Conservation (phyloP, 2,329 filamentous ascomycete species). For the Chalara sp. region DNA sequence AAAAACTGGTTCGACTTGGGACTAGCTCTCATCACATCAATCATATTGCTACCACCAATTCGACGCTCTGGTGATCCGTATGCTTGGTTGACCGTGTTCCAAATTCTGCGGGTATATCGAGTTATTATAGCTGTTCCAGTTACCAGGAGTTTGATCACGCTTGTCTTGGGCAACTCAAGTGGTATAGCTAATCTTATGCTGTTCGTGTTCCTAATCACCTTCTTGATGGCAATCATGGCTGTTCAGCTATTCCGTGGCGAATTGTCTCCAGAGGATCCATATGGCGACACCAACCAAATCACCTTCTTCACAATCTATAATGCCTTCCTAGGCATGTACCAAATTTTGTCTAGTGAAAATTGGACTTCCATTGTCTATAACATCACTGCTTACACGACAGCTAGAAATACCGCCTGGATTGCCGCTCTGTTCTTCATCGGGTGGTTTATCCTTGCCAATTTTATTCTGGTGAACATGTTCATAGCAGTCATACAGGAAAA, state of each 20-base stretch:
- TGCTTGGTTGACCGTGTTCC: slow-evolving; percentile 85
- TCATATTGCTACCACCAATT: slow-evolving; percentile 82
- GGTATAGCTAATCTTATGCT: slow-evolving; percentile 93
- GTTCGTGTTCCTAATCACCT: slow-evolving; percentile 94
- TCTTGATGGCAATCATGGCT: slow-evolving; percentile 88
- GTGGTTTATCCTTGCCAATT: slow-evolving; percentile 94
- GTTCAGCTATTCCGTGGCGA: slow-evolving; percentile 88
- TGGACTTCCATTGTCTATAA: slow-evolving; percentile 88
- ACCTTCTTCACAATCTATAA: slow-evolving; percentile 92
- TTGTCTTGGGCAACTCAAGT: slow-evolving; percentile 83
- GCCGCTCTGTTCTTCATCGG: slow-evolving; percentile 84
- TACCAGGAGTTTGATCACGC: slow-evolving; percentile 76
- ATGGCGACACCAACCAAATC: slow-evolving; percentile 58
- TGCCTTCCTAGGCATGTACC: slow-evolving; percentile 95
- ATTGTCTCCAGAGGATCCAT: slow-evolving; percentile 56
- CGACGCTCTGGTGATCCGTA: slow-evolving; percentile 66
- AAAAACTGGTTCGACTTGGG: slow-evolving; percentile 75
- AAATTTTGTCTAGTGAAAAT: slow-evolving; percentile 90
- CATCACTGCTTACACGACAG: slow-evolving; percentile 62
- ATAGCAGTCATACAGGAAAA: slow-evolving; percentile 99
- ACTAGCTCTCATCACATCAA: slow-evolving; percentile 71
- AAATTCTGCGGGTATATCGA: slow-evolving; percentile 86
- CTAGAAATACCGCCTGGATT: slow-evolving; percentile 77
- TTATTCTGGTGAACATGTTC: slow-evolving; percentile 99
- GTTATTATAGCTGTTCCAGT: slow-evolving; percentile 84